Evolutionary conservation across 768 basidiomycete genomes (phyloP), one percentile per base, ranked within the genome.

Genomic region (Cystofilobasidium ferigula): DNA sequence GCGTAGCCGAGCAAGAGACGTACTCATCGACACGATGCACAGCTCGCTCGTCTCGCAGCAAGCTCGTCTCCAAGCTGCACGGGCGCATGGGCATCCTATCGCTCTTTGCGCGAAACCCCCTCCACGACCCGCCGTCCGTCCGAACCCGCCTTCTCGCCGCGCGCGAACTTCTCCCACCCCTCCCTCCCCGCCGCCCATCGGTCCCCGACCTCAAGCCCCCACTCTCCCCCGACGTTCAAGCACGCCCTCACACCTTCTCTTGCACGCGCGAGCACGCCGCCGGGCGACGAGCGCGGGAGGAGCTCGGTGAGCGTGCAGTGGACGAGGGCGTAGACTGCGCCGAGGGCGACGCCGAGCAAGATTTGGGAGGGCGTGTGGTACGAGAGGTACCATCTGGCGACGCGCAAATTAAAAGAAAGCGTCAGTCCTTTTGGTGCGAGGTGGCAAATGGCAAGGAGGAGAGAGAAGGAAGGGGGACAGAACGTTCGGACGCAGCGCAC

Each of bases 281-380:
- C 30, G 14, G 65, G 65, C 10, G 3, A 1, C 9, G 12, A 16
- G 5, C 59, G 59, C 7, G 67, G 61, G 0, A 57, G 7, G 48
- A 68, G 24, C 45, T 68, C 67, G n/a, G 57, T 51, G 22, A 63
- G 1, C 2, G 26, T 4, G 38, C 18, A 45, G 36, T 30, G 45
- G 35, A 24, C 43, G 32, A 59, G 4, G 7, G 43, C 67, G 42
- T 63, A 58, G n/a, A 34, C 28, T 2, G 18, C 18, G 18, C 67
- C 67, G 26, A 68, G 54, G 1, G n/a, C 7, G 56, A 62, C 58
- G 30, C 67, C 67, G n/a, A 68, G 62, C 7, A 22, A 3, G 36
- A 68, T 54, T 47, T 68, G 67, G 4, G 24, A 32, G 6, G 40
- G 28, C 43, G 61, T 68, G 22, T 68, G 67, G 32, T 68, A 68